phyloP scores from a whole-genome alignment of 2,329 filamentous ascomycete genomes.

The Mycocentrospora acerina region DNA sequence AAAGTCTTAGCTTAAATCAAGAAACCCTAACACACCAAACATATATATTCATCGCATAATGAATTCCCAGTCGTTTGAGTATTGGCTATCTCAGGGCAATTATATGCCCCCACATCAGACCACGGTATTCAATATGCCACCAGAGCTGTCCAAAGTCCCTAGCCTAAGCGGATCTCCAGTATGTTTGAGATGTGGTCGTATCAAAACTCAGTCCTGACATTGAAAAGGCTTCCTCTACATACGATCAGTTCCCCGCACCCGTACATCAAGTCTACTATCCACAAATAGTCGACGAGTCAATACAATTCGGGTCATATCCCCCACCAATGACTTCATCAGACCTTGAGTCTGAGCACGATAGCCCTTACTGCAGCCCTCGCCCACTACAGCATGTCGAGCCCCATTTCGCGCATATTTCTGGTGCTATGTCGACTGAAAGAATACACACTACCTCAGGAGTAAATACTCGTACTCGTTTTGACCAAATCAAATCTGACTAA shows the following conservation, averaged over 20 bases:
- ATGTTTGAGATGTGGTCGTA: slow-evolving; percentile 10
- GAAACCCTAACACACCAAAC: slow-evolving; percentile 1
- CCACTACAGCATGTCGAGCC: slow-evolving; percentile 29
- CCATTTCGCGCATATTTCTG: slow-evolving; percentile 18
- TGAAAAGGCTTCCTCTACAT: slow-evolving; percentile 38
- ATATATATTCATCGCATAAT: slow-evolving; percentile 18
- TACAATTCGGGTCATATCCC: slow-evolving; percentile 37
- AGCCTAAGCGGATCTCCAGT: slow-evolving; percentile 44
- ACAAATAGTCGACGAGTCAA: slow-evolving; percentile 34
- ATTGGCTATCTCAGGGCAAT: slow-evolving; percentile 40
- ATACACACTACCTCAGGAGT: slow-evolving; percentile 44
- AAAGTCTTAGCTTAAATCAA: background rate
- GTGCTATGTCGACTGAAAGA: slow-evolving; percentile 27
- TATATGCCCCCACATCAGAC: slow-evolving; percentile 36
- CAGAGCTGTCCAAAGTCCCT: slow-evolving; percentile 39
- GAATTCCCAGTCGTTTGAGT: slow-evolving; percentile 41
- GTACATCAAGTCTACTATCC: slow-evolving; percentile 37
- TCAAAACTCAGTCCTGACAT: slow-evolving; percentile 6
- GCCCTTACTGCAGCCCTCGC: slow-evolving; percentile 41
- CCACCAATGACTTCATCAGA: slow-evolving; percentile 43
- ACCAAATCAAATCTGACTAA: slow-evolving; percentile 7
- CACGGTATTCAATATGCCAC: slow-evolving; percentile 35
- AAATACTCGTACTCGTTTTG: slow-evolving; percentile 10
- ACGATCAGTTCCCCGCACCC: slow-evolving; percentile 37
- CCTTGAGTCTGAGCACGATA: slow-evolving; percentile 43